Conservation (phyloP, 768 basidiomycete species). For the Russula foetens region DNA sequence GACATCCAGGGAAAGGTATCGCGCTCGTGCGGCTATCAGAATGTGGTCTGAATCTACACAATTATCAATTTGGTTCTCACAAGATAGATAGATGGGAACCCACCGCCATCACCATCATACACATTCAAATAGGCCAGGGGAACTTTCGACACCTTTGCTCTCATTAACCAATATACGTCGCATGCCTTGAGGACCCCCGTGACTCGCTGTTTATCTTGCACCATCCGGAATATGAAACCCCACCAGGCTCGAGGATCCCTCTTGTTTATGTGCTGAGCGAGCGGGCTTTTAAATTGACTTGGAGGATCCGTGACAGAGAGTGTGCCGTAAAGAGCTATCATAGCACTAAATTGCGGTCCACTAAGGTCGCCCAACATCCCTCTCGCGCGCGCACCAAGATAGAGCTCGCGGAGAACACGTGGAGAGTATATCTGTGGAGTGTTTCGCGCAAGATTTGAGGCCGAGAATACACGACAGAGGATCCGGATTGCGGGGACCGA, state of each 20-base stretch:
- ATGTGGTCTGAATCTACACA: neutral
- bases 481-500: conserved; percentile 10
- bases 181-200: conserved; percentile 28
- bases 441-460: neutral
- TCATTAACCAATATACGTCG: conserved; percentile 62
- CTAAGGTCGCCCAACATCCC: conserved; percentile 9
- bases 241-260: conserved; percentile 33
- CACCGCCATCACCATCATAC: conserved; percentile 11
- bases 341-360: conserved; percentile 11
- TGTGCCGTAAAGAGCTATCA: conserved; percentile 17
- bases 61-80: neutral
- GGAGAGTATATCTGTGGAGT: conserved; percentile 2
- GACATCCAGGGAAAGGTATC: conserved; percentile 15
- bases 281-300: conserved; percentile 3
- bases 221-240: conserved; percentile 40
- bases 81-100: neutral
- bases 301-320: conserved; percentile 8
- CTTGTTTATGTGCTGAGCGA: conserved; percentile 26
- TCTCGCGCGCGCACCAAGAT: conserved; percentile 4
- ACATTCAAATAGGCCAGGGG: neutral
- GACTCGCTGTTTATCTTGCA: conserved; percentile 35
- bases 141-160: conserved; percentile 23
- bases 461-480: conserved; percentile 16
- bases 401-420: conserved; percentile 9
- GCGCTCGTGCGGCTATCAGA: conserved; percentile 5